Evolutionary conservation across 139 green algal genomes (phyloP), one percentile per base, ranked within the genome.

Genomic region (Eudorina sp.): DNA sequence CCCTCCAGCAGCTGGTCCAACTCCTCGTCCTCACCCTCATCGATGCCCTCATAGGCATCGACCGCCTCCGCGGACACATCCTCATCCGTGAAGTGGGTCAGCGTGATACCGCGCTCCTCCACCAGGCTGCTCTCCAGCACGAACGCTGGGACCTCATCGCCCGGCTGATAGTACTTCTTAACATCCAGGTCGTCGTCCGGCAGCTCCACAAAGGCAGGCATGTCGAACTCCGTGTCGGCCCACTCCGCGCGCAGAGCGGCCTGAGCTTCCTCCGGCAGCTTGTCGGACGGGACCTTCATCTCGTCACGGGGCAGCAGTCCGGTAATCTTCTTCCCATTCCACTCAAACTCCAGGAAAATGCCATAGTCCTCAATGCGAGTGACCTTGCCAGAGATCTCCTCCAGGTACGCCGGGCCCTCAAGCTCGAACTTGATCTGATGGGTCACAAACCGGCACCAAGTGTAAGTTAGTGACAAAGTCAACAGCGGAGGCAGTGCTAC

Each of bases 11-110:
- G 86, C 85, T 60, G 38, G 27, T 73, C 62, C n/a, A 85, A 76
- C 43, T 78, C 85, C 46, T 90, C 83, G 74, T 91, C 90, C 40
- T 89, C 91, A 36, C 84, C 82, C 29, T 92, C 85, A 0, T 78
- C 75, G 36, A 85, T 51, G 4, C 74, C 81, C 53, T 72, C 84
- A 21, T 45, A 80, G 53, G 78, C 79, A 23, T 81, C 51, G 2
- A 90, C 38, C 25, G 62, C 87, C 53, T 83, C 83, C 1, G 86
- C 89, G 70, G 90, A 68, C 25, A 91, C 77, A 23, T 93, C 92
- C 55, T 90, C 91, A 53, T 92, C 69, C 19, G 89, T 89, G 81
- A 88, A 91, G 83, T 95, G 92, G 1, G 89, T 95, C 78, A 95
- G 90, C 34, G 31, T 45, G 36, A 91, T 83, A 34, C 78, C 78